Base-by-base conservation (phyloP, 805 yeast species). In the Allodekkera sacchari region DNA sequence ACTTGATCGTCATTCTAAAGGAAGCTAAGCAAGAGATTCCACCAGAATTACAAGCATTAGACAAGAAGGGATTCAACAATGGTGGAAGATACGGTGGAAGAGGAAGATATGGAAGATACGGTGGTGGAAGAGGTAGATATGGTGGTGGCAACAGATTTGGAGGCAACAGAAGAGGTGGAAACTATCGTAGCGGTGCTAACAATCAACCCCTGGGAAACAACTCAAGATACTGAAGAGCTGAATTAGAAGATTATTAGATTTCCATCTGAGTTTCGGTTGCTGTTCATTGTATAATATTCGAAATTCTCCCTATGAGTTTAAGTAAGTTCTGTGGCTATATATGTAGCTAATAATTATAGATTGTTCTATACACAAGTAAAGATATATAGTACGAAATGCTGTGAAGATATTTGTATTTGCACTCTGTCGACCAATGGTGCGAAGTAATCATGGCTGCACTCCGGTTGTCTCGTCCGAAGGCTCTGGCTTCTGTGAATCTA, bases 1-100 rank as follows among this genome's bases (percentile, higher is more conserved):
- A 85, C 52, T 72, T 92, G 55, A 74, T 89, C 51, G 79, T 82
- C 51, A 88, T 92, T 52, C 71, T 92, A 71, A 75, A 78, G 61
- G 98, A 92, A 71, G 98, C 98, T 44, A 82, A 89, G 57, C 98
- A 92, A 65, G 71, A 73, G 38, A 65, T 92, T 47, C 94, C 95
- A 44, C 80, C 79, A 33, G 84, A 76, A 54, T 71, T 92, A 51
- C 69, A 70, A 54, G 77, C 74, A 55, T 77, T 75, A 65, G 84
- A 81, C 48, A 77, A 79, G 54, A 76, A 84, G 45, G 77, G 80
- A 45, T 59, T 66, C 47, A 68, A 74, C 38, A 69, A 76, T 30
- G 59, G 69, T 36, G 61, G 70, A 32, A 64, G 71, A 41, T 65
- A 73, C 33, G 72, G 79, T 32, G 66, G 80, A 39, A 71, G 83